A percentile compares a stretch with the other conserved stretches of the same genome.
Evolutionary conservation across 768 basidiomycete species (phyloP).

Genomic region (Tubosaeta brunneosetosa): DNA sequence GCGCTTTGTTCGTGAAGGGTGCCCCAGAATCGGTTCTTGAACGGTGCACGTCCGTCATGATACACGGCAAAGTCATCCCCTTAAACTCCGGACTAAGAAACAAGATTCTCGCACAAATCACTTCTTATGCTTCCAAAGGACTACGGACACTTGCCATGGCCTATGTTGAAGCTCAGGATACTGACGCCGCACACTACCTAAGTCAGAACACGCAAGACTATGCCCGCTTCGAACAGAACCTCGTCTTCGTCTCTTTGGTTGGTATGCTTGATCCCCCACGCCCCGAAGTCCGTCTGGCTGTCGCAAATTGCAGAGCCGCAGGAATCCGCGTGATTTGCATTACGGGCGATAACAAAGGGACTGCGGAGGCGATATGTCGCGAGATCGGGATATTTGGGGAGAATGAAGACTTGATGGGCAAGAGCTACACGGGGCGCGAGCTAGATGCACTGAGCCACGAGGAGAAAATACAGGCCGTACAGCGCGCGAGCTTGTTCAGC

Average conservation of each 20-base stretch:
- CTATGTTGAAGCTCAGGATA: conserved; percentile 72
- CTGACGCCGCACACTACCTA: conserved; percentile 76
- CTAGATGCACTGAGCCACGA: conserved; percentile 75
- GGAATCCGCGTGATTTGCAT: conserved; percentile 97
- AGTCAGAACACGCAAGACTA: conserved; percentile 79
- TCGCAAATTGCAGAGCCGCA: conserved; percentile 86
- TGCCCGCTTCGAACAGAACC: conserved; percentile 81
- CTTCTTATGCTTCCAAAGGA: conserved; percentile 73
- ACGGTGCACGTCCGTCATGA: conserved; percentile 70
- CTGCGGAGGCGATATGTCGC: conserved; percentile 94
- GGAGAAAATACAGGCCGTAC: conserved; percentile 83
- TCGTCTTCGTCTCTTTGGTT: conserved; percentile 92
- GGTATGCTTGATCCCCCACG: conserved; percentile 98
- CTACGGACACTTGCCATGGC: conserved; percentile 91
- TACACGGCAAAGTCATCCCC: conserved; percentile 59
- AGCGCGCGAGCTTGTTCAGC: conserved; percentile 84
- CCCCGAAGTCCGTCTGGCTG: conserved; percentile 82
- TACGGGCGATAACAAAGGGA: conserved; percentile 97
- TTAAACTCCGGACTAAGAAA: conserved; percentile 59
- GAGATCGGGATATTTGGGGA: conserved; percentile 91
- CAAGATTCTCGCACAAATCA: conserved; percentile 58
- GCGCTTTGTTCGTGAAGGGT: conserved; percentile 91
- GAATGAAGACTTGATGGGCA: conserved; percentile 85
- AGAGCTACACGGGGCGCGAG: conserved; percentile 93
- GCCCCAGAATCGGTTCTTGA: conserved; percentile 95